These are phyloP conservation scores for Colletotrichum tofieldiae DNA, from an alignment of 2,329 filamentous ascomycete genomes.

Conservation along the genomic window DNA sequence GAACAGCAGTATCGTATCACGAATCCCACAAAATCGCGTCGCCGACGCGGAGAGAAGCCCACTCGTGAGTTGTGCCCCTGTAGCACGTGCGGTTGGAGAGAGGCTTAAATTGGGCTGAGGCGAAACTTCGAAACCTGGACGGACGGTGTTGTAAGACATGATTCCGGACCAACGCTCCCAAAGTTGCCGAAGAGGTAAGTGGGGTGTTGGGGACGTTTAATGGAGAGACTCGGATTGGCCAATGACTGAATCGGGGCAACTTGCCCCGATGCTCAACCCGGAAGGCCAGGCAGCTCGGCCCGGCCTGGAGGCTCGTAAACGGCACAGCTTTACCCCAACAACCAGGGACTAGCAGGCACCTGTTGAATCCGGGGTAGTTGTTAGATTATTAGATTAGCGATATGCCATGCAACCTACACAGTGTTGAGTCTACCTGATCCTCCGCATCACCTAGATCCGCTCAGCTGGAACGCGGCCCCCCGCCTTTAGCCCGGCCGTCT, in stretches of 20 bases:
- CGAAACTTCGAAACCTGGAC: constrained; percentile 5
- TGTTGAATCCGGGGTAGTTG: background rate
- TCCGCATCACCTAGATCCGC: constrained; percentile 16
- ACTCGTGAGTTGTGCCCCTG: background rate
- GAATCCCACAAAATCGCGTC: background rate
- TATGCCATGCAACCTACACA: background rate
- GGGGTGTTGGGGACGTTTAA: background rate
- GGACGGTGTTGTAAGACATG: constrained; percentile 2
- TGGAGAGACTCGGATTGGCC: constrained; percentile 1
- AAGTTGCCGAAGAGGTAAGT: background rate
- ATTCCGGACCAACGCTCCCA: background rate
- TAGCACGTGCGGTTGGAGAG: constrained; percentile 21
- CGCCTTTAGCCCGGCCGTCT: background rate
- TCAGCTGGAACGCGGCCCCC: background rate
- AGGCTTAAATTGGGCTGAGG: constrained; percentile 9
- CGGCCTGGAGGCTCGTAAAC: background rate
- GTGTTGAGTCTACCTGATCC: constrained; percentile 2
- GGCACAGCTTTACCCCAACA: constrained; percentile 18
- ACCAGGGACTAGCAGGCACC: background rate
- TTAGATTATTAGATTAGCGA: background rate
- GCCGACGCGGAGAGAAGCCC: background rate
- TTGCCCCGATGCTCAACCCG: background rate
- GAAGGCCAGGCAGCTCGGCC: background rate
- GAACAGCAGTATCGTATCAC: background rate
- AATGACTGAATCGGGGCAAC: background rate